Conservation (phyloP, 805 yeast genomes). For the Cephaloascus fragrans region DNA sequence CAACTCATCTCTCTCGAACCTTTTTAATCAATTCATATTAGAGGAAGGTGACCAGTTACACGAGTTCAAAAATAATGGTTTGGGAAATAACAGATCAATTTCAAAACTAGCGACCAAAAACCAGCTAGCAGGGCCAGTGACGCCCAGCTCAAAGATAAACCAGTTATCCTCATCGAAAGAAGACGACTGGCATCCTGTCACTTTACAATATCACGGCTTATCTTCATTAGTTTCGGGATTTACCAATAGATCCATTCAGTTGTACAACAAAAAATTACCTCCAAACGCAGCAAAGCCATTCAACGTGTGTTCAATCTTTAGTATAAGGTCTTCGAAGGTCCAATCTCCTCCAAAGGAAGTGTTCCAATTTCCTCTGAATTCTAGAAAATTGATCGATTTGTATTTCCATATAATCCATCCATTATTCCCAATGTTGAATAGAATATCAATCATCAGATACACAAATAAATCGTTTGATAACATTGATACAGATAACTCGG, state of each 20-base stretch:
- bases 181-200: slow-evolving; percentile 5
- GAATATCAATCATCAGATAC: slow-evolving; percentile 10
- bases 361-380: slow-evolving; percentile 9
- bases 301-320: slow-evolving; percentile 15
- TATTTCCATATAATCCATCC: slow-evolving; percentile 13
- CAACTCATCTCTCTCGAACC: slow-evolving; percentile 1
- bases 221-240: slow-evolving; percentile 13
- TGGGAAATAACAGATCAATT: neutral
- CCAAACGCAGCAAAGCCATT: slow-evolving; percentile 10
- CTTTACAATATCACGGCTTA: slow-evolving; percentile 12
- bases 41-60: slow-evolving; percentile 3
- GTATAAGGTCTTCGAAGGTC: slow-evolving; percentile 8
- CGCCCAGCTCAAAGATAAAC: neutral
- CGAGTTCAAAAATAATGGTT: neutral
- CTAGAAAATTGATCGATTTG: slow-evolving; percentile 7
- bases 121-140: slow-evolving; percentile 2
- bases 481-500: slow-evolving; percentile 3
- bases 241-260: slow-evolving; percentile 8
- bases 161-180: neutral
- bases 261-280: slow-evolving; percentile 7
- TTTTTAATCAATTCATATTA: slow-evolving; percentile 6
- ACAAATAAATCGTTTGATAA: slow-evolving; percentile 3
- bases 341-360: slow-evolving; percentile 10
- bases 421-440: slow-evolving; percentile 14
- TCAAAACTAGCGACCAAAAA: neutral